A percentile compares a stretch with the other conserved stretches of the same genome.
Conservation (phyloP, 805 yeast species). For the Hermanozyma aechmeae region DNA sequence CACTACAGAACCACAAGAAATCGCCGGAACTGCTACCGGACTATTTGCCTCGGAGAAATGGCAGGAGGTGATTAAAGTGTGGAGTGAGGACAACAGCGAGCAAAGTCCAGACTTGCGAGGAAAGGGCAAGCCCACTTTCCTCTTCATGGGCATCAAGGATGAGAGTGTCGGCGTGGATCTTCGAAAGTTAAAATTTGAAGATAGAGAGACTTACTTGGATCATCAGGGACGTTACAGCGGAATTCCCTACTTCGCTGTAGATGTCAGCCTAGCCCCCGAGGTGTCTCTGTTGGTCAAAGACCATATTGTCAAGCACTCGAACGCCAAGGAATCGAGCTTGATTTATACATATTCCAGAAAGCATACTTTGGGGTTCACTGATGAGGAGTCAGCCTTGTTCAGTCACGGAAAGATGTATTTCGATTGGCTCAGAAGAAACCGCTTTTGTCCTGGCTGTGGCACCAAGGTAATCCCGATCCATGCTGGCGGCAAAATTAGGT, state of each 20-base stretch:
- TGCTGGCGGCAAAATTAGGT: slow-evolving; percentile 43
- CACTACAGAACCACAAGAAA: slow-evolving; percentile 6
- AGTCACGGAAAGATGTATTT: slow-evolving; percentile 78
- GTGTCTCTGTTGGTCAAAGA: slow-evolving; percentile 26
- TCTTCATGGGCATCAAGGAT: slow-evolving; percentile 37
- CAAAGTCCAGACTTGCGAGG: slow-evolving; percentile 32
- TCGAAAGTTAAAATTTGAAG: slow-evolving; percentile 17
- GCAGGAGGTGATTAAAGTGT: slow-evolving; percentile 9
- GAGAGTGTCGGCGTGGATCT: slow-evolving; percentile 34
- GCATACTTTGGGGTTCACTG: slow-evolving; percentile 24
- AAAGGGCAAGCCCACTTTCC: slow-evolving; percentile 23
- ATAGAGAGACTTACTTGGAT: slow-evolving; percentile 26
- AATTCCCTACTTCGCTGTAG: slow-evolving; percentile 57
- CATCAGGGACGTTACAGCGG: slow-evolving; percentile 46
- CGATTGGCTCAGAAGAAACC: slow-evolving; percentile 73
- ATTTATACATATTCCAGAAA: slow-evolving; percentile 25
- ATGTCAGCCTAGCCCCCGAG: slow-evolving; percentile 35
- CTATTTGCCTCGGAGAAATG: slow-evolving; percentile 8
- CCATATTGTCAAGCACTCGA: slow-evolving; percentile 9
- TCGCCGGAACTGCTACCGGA: slow-evolving; percentile 13
- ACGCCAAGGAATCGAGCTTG: slow-evolving; percentile 8
- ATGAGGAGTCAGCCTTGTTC: slow-evolving; percentile 52
- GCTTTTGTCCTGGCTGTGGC: slow-evolving; percentile 87
- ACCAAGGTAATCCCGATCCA: slow-evolving; percentile 48
- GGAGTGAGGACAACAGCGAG: slow-evolving; percentile 24